Conservation (phyloP, 768 basidiomycete genomes). For the Macrolepiota fuliginosa region DNA sequence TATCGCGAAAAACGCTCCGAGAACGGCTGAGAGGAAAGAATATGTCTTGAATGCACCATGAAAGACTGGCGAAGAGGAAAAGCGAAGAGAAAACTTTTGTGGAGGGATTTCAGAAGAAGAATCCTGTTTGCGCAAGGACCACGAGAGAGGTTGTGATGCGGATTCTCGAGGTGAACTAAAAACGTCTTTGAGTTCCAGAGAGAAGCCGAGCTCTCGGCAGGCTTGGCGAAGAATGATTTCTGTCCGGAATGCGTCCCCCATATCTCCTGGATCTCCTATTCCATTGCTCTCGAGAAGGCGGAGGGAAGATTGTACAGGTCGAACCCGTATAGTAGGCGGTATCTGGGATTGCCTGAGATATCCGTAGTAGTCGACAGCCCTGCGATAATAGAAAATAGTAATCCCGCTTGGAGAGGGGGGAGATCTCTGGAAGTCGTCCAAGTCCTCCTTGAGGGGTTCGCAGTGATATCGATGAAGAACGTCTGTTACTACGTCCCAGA, state of each 20-base stretch:
- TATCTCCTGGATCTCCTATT: not conserved
- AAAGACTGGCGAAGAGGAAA: slow-evolving; percentile 2
- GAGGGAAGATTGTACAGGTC: not conserved
- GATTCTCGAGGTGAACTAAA: slow-evolving; percentile 10
- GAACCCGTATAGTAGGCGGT: not conserved
- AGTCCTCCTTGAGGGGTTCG: slow-evolving; percentile 24
- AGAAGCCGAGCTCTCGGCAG: slow-evolving; percentile 3
- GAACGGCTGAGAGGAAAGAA: slow-evolving; percentile 5
- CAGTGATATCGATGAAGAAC: slow-evolving; percentile 45
- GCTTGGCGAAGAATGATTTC: slow-evolving; percentile 11
- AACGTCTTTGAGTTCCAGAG: slow-evolving; percentile 6
- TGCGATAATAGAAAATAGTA: slow-evolving; percentile 8
- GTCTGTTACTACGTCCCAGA: slow-evolving; percentile 41
- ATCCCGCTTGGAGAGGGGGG: not conserved
- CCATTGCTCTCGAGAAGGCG: slow-evolving; percentile 5
- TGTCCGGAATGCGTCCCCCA: slow-evolving; percentile 4
- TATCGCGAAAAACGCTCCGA: slow-evolving; percentile 24
- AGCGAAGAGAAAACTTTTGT: not conserved
- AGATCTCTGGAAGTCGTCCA: not conserved
- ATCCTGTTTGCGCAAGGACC: not conserved
- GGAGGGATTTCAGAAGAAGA: slow-evolving; percentile 1
- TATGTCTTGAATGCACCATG: slow-evolving; percentile 1
- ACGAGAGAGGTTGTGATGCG: not conserved
- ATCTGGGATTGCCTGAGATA: not conserved
- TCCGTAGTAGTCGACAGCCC: slow-evolving; percentile 4